Evolutionary conservation across 1,284 basidiomycete species (phyloP), one percentile per base, ranked within the genome.

Genomic region (Ganoderma leucocontextum): DNA sequence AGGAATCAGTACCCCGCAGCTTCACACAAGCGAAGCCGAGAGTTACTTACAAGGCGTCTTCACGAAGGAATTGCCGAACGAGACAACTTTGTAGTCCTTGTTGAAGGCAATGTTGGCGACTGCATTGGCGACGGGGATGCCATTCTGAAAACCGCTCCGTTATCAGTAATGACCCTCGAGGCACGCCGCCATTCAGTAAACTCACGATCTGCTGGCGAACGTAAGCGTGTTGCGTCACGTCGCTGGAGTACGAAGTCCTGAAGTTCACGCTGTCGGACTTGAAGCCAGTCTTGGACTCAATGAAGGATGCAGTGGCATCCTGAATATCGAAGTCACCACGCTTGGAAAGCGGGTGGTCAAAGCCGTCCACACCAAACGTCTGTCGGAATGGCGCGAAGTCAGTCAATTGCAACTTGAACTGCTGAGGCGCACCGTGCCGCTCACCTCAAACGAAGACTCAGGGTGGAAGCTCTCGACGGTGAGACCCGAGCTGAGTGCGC

Each of bases 61-160:
- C 13, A 89, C 82, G 74, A 89, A 88, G 1, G 85, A 87, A 6
- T 81, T 81, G 12, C 86, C 85, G 70, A 86, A 85, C 1, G 86
- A 78, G 53, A 82, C 79, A 66, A 85, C 81, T 71, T 82, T 80
- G 72, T 79, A 78, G 61, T 76, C 76, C n/a, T 76, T 74, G 68
- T 79, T 81, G 75, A 84, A 80, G 4, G 81, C 82, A 39, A 85
- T 79, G 70, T 85, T 85, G 10, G 83, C 82, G 9, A 85, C 84
- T 12, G 84, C 82, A 70, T 86, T 85, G 8, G 82, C 79, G 62
- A 86, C 78, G 2, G 80, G 78, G 60, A 85, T 74, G 25, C 81
- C 81, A 65, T 83, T 77, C 83, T 80, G 74, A 58, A 77, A 35
- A 12, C 2, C 55, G 19, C 5, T 0, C 5, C 9, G 36, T 36